Conservation (phyloP, 148 eudicot species). For the Rhododendron kiyosumense region DNA sequence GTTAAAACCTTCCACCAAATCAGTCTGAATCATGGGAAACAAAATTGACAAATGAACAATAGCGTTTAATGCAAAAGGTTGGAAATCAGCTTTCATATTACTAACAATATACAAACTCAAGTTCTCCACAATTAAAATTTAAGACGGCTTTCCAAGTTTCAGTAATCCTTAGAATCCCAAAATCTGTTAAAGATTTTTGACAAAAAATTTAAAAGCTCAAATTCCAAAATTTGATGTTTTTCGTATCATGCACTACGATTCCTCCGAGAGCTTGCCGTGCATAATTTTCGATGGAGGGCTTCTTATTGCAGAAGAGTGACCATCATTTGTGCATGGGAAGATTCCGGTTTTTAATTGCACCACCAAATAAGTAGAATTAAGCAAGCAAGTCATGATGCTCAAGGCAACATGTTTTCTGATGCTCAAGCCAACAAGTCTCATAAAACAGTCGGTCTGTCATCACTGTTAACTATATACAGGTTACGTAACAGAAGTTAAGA, state of each 20-base stretch:
- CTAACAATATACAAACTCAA: neutral
- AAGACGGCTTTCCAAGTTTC: neutral
- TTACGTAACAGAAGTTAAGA: neutral
- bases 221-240: neutral
- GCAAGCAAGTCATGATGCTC: neutral
- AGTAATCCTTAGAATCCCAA: neutral
- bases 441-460: constrained; percentile 30
- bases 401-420: neutral
- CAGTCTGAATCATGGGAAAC: neutral
- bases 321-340: neutral
- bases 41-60: neutral
- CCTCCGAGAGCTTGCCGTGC: neutral
- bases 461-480: neutral
- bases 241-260: neutral
- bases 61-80: neutral
- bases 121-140: neutral
- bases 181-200: neutral
- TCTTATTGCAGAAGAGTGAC: neutral
- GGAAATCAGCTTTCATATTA: neutral
- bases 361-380: neutral
- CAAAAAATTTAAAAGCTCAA: neutral
- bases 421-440: constrained; percentile 17
- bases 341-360: neutral
- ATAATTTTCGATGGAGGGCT: neutral
- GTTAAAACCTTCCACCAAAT: neutral